phyloP scores from a whole-genome alignment of 2,329 filamentous ascomycete genomes.

The Trichoderma oligosporum region DNA sequence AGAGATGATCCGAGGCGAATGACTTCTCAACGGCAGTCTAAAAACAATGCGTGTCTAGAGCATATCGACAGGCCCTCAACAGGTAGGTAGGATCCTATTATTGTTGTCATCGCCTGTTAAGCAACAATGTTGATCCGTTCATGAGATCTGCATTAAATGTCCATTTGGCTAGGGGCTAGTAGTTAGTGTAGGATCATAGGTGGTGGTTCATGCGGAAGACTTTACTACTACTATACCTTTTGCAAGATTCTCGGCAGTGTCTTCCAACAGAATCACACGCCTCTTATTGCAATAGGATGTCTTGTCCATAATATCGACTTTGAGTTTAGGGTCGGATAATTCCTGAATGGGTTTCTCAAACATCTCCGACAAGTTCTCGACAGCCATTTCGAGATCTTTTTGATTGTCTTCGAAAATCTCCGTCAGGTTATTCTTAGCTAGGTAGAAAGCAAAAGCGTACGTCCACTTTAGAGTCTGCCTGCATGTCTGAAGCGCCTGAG shows the following conservation, averaged over 20 bases:
- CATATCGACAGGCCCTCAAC: neutral
- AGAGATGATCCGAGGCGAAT: neutral
- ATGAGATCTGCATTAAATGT: constrained; percentile 38
- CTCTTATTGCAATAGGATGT: constrained; percentile 95
- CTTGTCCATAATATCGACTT: constrained; percentile 98
- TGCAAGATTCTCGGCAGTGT: constrained; percentile 88
- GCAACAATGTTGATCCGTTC: constrained; percentile 13
- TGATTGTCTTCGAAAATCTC: constrained; percentile 99
- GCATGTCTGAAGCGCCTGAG: constrained; percentile 89
- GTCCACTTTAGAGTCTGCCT: constrained; percentile 99
- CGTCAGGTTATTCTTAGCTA: constrained; percentile 91
- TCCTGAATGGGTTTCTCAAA: constrained; percentile 96
- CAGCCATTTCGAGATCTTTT: constrained; percentile 94
- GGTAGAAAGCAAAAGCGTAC: constrained; percentile 96
- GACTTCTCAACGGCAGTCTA: neutral
- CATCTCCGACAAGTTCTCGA: constrained; percentile 97
- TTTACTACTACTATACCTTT: constrained; percentile 55
- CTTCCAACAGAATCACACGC: constrained; percentile 80
- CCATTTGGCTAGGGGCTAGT: constrained; percentile 40
- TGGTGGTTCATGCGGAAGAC: neutral
- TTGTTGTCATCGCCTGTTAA: constrained; percentile 14
- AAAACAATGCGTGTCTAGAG: neutral
- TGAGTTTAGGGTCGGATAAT: constrained; percentile 79
- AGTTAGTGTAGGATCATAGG: constrained; percentile 25
- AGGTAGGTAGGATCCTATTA: neutral